phyloP scores from a whole-genome alignment of 192 early-diverging fungal species.

The Coemansia sp. region DNA sequence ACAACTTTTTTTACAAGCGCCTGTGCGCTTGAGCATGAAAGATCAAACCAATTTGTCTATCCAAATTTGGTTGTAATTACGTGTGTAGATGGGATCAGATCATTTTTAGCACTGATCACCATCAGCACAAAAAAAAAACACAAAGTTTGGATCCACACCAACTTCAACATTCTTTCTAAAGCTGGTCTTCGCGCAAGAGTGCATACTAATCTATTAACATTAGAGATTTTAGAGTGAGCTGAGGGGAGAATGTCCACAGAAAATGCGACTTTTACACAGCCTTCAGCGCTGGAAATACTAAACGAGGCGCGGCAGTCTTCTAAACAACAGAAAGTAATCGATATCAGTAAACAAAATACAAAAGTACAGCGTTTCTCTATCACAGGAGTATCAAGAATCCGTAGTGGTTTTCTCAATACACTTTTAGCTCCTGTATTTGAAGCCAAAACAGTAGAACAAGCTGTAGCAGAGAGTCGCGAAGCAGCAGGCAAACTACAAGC shows the following conservation, averaged over 20 bases:
- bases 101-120: not conserved
- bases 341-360: conserved; percentile 7
- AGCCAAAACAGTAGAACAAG: conserved; percentile 26
- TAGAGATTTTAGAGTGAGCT: not conserved
- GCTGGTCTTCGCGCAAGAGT: not conserved
- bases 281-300: conserved; percentile 13
- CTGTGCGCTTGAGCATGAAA: not conserved
- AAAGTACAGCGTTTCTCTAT: conserved; percentile 14
- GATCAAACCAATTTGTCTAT: not conserved
- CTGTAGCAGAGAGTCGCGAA: conserved; percentile 34
- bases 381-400: conserved; percentile 30
- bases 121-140: not conserved
- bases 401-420: conserved; percentile 18
- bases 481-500: conserved; percentile 38
- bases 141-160: not conserved
- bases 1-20: not conserved
- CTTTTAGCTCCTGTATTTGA: conserved; percentile 18
- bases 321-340: not conserved
- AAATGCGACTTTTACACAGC: not conserved
- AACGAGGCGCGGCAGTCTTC: conserved; percentile 1
- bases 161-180: not conserved
- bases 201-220: not conserved
- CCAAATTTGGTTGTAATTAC: too few relatives aligned
- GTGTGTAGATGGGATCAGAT: not conserved
- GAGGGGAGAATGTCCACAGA: not conserved